phyloP scores from a whole-genome alignment of 2,329 filamentous ascomycete species.

The Rutstroemia sp. region DNA sequence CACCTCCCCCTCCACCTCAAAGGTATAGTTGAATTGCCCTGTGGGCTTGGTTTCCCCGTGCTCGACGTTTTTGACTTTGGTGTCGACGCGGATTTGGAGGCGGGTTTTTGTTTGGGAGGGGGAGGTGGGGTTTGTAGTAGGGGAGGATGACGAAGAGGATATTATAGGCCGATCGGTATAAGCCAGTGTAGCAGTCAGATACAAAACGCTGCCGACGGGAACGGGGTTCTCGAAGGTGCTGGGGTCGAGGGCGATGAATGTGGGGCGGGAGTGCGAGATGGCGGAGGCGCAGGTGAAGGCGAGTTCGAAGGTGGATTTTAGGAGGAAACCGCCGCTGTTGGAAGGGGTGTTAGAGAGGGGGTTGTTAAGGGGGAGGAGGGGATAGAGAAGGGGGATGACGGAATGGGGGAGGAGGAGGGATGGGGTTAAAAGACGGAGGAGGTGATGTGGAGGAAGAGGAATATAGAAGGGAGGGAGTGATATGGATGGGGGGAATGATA shows the following conservation, averaged over 20 bases:
- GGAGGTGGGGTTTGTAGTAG: too few species aligned
- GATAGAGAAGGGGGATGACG: too few species aligned
- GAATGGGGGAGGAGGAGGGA: too few species aligned
- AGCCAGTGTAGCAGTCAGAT: conserved; percentile 59
- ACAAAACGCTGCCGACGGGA: conserved; percentile 63
- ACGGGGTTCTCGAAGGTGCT: conserved; percentile 67
- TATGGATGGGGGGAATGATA: too few species aligned
- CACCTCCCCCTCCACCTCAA: conserved; percentile 56
- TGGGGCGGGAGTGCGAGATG: conserved; percentile 59
- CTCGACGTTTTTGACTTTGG: conserved; percentile 61
- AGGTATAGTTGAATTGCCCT: conserved; percentile 67
- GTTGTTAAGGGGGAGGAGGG: too few species aligned
- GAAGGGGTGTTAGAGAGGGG: too few species aligned
- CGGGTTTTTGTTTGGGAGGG: conserved; percentile 38
- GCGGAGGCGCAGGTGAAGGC: conserved; percentile 65
- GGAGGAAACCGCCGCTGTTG: conserved; percentile 51
- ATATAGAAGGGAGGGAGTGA: too few species aligned
- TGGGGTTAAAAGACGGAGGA: too few species aligned
- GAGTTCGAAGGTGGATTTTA: conserved; percentile 65
- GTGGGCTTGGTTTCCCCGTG: conserved; percentile 61
- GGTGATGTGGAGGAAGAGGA: too few species aligned
- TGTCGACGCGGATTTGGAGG: conserved; percentile 61
- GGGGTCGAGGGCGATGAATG: conserved; percentile 62
- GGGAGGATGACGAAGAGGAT: too few species aligned
- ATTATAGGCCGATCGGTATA: conserved; percentile 46